phyloP scores from a whole-genome alignment of 2,329 filamentous ascomycete genomes.

The Fusarium begoniae region DNA sequence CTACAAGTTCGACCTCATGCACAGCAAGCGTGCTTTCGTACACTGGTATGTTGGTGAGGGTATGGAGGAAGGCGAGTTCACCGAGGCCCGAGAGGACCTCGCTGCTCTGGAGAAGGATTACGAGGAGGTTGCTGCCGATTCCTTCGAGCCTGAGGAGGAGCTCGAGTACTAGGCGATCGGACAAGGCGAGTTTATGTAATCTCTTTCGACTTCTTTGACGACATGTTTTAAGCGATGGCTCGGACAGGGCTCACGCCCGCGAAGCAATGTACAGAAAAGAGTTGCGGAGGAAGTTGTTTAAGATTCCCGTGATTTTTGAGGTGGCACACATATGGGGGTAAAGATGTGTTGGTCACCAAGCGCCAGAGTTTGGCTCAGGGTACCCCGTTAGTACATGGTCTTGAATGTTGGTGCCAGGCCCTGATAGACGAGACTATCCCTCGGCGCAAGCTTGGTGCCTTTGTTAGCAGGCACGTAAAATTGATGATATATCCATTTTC shows the following conservation, averaged over 20 bases:
- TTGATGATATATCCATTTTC: slow-evolving; percentile 46
- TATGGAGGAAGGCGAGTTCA: slow-evolving; percentile 93
- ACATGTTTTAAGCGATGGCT: slow-evolving; percentile 28
- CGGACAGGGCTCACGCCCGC: slow-evolving; percentile 16
- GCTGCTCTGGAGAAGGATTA: slow-evolving; percentile 88
- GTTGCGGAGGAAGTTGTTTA: slow-evolving; percentile 40
- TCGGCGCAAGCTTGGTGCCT: slow-evolving; percentile 30
- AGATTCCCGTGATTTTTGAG: slow-evolving; percentile 44
- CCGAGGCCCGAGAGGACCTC: slow-evolving; percentile 85
- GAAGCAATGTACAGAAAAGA: slow-evolving; percentile 35
- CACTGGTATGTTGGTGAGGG: slow-evolving; percentile 88
- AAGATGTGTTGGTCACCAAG: slow-evolving; percentile 37
- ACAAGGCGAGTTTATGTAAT: slow-evolving; percentile 25
- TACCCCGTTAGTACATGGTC: slow-evolving; percentile 39
- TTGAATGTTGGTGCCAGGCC: slow-evolving; percentile 40
- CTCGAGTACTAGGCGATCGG: slow-evolving; percentile 76
- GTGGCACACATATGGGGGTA: slow-evolving; percentile 33
- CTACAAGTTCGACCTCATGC: slow-evolving; percentile 82
- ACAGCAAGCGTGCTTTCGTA: slow-evolving; percentile 79
- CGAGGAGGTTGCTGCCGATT: slow-evolving; percentile 83
- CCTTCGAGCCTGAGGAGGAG: slow-evolving; percentile 69
- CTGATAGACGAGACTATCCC: slow-evolving; percentile 45
- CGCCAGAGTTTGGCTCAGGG: slow-evolving; percentile 38
- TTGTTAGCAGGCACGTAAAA: slow-evolving; percentile 44
- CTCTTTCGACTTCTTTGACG: slow-evolving; percentile 37